Evolutionary conservation across 345 rosid genomes (phyloP).

Genomic region (Citrus glauca): DNA sequence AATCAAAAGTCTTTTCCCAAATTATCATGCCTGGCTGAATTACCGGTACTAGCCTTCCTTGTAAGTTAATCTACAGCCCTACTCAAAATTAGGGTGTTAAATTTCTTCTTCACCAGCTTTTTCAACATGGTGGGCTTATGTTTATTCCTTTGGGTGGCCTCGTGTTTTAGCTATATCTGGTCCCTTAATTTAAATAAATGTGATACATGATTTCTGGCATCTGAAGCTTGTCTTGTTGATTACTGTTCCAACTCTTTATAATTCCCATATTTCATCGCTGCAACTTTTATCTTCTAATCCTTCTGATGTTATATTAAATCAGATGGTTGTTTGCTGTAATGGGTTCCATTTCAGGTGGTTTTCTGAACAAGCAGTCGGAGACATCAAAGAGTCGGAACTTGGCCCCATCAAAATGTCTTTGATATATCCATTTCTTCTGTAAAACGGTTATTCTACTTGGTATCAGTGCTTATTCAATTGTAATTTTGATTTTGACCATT

Average conservation of each 20-base stretch:
- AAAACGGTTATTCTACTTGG: background rate
- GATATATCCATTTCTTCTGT: background rate
- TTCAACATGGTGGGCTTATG: too few species aligned
- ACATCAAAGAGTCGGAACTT: conserved; percentile 23
- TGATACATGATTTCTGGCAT: background rate
- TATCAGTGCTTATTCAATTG: too few species aligned
- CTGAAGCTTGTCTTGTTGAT: background rate
- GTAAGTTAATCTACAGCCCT: too few species aligned
- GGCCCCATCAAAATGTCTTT: conserved; percentile 24
- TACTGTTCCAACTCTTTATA: background rate
- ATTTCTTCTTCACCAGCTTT: too few species aligned
- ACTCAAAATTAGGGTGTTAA: too few species aligned
- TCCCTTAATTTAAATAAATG: background rate
- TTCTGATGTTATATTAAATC: background rate
- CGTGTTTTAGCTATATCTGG: too few species aligned
- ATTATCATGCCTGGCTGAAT: too few species aligned
- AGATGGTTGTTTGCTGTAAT: background rate
- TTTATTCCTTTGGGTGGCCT: too few species aligned
- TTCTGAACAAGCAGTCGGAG: conserved; percentile 36
- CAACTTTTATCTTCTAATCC: background rate
- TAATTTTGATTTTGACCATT: too few species aligned
- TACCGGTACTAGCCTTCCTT: too few species aligned
- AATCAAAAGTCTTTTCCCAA: too few species aligned
- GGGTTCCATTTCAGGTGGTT: conserved; percentile 36
- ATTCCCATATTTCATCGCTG: background rate